Evolutionary conservation across 2,329 filamentous ascomycete genomes (phyloP).

Genomic region (Ceratocystis ficicola): DNA sequence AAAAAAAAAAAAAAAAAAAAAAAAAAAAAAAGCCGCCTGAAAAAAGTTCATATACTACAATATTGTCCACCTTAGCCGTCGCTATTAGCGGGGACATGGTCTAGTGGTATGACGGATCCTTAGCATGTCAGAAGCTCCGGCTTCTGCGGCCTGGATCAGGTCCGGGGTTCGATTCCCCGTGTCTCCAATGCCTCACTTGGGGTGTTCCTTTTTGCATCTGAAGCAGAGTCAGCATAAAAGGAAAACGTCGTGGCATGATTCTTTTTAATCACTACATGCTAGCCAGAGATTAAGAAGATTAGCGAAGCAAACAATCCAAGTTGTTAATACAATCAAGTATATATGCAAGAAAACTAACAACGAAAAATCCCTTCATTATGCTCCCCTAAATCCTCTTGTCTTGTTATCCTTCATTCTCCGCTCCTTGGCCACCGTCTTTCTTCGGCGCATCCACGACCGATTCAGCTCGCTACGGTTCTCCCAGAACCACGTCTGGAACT

Average conservation of each 20-base stretch:
- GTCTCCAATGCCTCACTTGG: conserved; percentile 13
- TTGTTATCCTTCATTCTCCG: conserved; percentile 55
- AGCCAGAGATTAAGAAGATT: neutral
- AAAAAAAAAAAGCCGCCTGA: neutral
- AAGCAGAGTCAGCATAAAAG: too few relatives aligned
- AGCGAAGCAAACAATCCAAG: neutral
- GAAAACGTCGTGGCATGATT: neutral
- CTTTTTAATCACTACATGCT: neutral
- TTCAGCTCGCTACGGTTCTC: conserved; percentile 53
- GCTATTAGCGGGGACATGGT: too few relatives aligned
- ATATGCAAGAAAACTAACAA: neutral
- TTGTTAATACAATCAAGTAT: conserved; percentile 1
- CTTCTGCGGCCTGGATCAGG: conserved; percentile 16
- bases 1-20: too few relatives aligned
- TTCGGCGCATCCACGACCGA: conserved; percentile 52
- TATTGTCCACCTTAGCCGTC: too few relatives aligned
- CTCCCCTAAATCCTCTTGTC: conserved; percentile 33
- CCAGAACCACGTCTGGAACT: conserved; percentile 58
- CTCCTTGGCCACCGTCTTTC: conserved; percentile 52
- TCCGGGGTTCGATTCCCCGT: conserved; percentile 23
- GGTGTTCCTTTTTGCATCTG: too few relatives aligned
- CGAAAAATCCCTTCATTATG: neutral
- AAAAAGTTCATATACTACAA: too few relatives aligned
- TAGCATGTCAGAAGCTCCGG: too few relatives aligned
- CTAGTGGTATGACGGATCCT: too few relatives aligned